A percentile compares a stretch with the other conserved stretches of the same genome.
These are phyloP conservation scores for Nannochloropsis salina DNA, from an alignment of 108 stramenopile species.

Conservation along the genomic window DNA sequence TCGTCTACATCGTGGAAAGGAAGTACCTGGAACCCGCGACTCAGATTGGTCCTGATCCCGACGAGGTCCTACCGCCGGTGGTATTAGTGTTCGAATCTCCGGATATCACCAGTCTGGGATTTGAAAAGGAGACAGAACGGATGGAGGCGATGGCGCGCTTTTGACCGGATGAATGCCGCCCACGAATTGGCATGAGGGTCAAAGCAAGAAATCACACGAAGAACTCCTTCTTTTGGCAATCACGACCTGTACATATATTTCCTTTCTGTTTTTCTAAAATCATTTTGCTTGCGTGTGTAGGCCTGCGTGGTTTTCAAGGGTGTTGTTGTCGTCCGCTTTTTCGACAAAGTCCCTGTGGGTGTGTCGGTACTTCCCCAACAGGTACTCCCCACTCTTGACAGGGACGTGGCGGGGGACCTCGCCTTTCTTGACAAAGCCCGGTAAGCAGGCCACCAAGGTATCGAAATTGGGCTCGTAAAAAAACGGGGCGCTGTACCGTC, in stretches of 20 bases:
- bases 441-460: slow-evolving; percentile 41
- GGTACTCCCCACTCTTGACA: slow-evolving; percentile 32
- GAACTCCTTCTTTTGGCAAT: neutral
- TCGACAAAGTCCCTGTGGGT: slow-evolving; percentile 46
- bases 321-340: neutral
- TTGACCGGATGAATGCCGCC: neutral
- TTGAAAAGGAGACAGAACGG: neutral
- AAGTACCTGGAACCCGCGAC: slow-evolving; percentile 17
- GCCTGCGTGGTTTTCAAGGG: no score
- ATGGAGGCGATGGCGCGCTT: neutral
- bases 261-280: neutral
- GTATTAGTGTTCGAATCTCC: slow-evolving; percentile 16
- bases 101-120: neutral
- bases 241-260: neutral
- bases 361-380: slow-evolving; percentile 33
- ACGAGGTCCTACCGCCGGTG: neutral
- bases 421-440: slow-evolving; percentile 39
- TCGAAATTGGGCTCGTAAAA: slow-evolving; percentile 47
- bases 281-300: neutral
- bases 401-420: slow-evolving; percentile 43
- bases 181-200: neutral
- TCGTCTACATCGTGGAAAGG: neutral
- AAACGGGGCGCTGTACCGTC: slow-evolving; percentile 39
- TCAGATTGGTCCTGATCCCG: neutral
- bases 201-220: neutral